Evolutionary conservation across 352 stramenopile species (phyloP).

Genomic region (Pythium phragmitis): DNA sequence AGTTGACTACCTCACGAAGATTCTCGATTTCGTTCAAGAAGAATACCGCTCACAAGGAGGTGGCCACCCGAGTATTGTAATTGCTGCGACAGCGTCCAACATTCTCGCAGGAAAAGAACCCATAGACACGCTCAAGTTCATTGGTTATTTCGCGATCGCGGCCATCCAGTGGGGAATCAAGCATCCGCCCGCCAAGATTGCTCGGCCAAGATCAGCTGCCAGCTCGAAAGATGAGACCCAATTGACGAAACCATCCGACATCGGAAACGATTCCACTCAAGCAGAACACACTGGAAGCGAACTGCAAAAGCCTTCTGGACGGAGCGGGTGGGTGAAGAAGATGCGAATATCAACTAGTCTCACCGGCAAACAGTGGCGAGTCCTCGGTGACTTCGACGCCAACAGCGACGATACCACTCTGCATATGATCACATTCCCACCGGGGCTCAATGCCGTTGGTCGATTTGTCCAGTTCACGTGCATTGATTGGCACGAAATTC

Average conservation of each 20-base stretch:
- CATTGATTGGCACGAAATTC: slow-evolving; percentile 58
- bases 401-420: slow-evolving; percentile 40
- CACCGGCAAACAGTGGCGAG: slow-evolving; percentile 56
- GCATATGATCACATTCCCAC: slow-evolving; percentile 35
- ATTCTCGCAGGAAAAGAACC: slow-evolving; percentile 79
- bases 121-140: slow-evolving; percentile 70
- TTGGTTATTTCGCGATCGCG: slow-evolving; percentile 62
- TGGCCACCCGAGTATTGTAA: slow-evolving; percentile 33
- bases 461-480: slow-evolving; percentile 65
- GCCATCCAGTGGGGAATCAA: slow-evolving; percentile 55
- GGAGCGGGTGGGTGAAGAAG: slow-evolving; percentile 60
- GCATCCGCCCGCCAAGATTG: slow-evolving; percentile 13
- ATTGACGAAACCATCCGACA: neutral
- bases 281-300: neutral
- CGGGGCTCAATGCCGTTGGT: slow-evolving; percentile 35
- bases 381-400: slow-evolving; percentile 60
- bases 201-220: neutral
- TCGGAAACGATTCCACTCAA: neutral
- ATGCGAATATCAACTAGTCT: slow-evolving; percentile 61
- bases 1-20: slow-evolving; percentile 71
- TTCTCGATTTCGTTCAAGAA: slow-evolving; percentile 72
- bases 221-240: neutral
- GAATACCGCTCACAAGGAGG: slow-evolving; percentile 38
- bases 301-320: slow-evolving; percentile 10
- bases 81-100: slow-evolving; percentile 72